phyloP scores from a whole-genome alignment of 176 grass and related monocot species.

The Oryza meyeriana region DNA sequence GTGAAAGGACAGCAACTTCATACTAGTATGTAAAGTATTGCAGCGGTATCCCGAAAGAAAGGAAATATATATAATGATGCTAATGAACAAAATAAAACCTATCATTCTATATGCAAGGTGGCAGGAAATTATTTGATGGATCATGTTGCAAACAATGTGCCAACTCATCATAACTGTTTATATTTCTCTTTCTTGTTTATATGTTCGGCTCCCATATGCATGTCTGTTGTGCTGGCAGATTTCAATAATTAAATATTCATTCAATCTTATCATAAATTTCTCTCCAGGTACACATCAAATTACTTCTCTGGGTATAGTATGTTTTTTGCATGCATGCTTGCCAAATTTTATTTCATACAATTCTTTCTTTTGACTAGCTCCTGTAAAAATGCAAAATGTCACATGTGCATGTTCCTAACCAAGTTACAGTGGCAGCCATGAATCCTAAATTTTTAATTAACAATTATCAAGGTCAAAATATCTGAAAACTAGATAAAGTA shows the following conservation, averaged over 20 bases:
- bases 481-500: background rate
- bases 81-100: background rate
- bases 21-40: background rate
- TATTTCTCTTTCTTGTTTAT: constrained; percentile 26
- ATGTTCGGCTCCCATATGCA: background rate
- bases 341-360: background rate
- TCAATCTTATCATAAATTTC: background rate
- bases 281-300: background rate
- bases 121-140: constrained; percentile 30
- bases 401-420: background rate
- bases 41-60: too few relatives aligned
- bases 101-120: constrained; percentile 5
- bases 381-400: background rate
- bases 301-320: background rate
- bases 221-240: constrained; percentile 25
- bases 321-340: background rate
- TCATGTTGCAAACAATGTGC: constrained; percentile 28
- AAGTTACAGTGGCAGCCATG: background rate
- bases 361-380: background rate
- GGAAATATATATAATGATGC: background rate
- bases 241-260: background rate
- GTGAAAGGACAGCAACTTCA: background rate
- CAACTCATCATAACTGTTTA: constrained; percentile 39
- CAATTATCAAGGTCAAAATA: background rate
- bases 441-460: background rate